Conservation (phyloP, 169 alveolate species). For the Plasmodium sp. region DNA sequence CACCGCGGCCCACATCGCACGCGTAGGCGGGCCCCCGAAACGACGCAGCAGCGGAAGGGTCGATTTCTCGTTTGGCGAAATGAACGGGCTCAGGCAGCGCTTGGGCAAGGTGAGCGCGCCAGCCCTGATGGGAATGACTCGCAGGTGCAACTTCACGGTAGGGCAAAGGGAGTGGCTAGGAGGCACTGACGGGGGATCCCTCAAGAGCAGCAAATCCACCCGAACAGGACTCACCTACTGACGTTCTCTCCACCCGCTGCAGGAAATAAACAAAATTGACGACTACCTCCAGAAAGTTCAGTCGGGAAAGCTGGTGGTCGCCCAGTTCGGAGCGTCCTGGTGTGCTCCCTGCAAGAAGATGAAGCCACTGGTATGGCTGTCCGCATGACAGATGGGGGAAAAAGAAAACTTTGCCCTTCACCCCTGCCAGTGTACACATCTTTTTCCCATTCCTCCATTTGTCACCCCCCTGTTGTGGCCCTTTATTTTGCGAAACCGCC, state of each 20-base stretch:
- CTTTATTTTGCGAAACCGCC: neutral
- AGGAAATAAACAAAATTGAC: constrained; percentile 78
- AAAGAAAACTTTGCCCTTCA: neutral
- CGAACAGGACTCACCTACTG: neutral
- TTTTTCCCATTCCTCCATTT: neutral
- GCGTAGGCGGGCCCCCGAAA: neutral
- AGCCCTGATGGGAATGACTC: neutral
- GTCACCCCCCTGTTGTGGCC: neutral
- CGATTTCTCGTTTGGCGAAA: neutral
- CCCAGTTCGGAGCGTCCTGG: constrained; percentile 87
- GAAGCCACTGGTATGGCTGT: constrained; percentile 76
- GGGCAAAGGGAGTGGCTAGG: neutral
- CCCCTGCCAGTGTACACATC: neutral
- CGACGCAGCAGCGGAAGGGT: neutral
- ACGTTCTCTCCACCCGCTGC: neutral
- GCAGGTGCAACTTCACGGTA: neutral
- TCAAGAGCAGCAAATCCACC: neutral
- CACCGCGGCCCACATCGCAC: neutral
- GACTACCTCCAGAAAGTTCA: constrained; percentile 77
- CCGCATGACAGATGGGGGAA: constrained; percentile 57
- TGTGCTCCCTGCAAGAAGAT: constrained; percentile 88
- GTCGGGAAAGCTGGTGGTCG: constrained; percentile 77
- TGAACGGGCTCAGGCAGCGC: neutral
- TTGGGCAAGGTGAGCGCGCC: neutral
- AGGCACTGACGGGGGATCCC: neutral